Conservation (phyloP, 305 asterid species). For the Fraxinus latifolia region DNA sequence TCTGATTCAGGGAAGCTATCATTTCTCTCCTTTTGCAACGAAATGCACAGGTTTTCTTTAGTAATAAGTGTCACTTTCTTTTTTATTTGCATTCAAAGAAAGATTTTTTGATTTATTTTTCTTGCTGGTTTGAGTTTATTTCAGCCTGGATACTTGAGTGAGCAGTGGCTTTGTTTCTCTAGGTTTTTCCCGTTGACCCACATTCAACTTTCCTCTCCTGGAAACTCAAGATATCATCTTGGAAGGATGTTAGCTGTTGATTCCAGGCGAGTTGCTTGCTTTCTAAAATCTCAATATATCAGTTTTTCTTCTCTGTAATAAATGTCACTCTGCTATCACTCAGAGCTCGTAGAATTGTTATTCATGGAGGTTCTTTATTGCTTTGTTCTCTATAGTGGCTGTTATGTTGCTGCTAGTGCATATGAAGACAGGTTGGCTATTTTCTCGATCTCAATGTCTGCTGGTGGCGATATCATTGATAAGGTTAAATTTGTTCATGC, state of each 20-base stretch:
- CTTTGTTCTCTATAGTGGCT: slow-evolving; percentile 73
- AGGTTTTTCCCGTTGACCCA: slow-evolving; percentile 76
- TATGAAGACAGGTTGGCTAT: slow-evolving; percentile 80
- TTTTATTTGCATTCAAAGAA: neutral
- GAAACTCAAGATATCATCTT: slow-evolving; percentile 72
- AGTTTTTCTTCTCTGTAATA: slow-evolving; percentile 20
- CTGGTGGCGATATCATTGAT: slow-evolving; percentile 65
- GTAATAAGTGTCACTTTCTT: slow-evolving; percentile 13
- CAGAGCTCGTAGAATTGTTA: slow-evolving; percentile 39
- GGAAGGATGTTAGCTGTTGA: slow-evolving; percentile 95
- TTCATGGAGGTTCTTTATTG: slow-evolving; percentile 43
- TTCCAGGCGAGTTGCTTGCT: slow-evolving; percentile 59
- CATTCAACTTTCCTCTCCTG: slow-evolving; percentile 70
- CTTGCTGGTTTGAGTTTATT: slow-evolving; percentile 24
- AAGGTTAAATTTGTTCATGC: slow-evolving; percentile 48
- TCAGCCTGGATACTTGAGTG: slow-evolving; percentile 20
- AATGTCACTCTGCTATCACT: slow-evolving; percentile 34
- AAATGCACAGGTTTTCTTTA: slow-evolving; percentile 79
- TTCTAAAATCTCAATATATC: slow-evolving; percentile 22
- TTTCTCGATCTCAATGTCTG: slow-evolving; percentile 62
- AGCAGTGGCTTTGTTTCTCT: slow-evolving; percentile 23
- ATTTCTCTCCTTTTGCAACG: slow-evolving; percentile 76
- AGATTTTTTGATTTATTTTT: slow-evolving; percentile 13
- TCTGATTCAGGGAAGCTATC: slow-evolving; percentile 98
- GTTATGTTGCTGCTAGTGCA: slow-evolving; percentile 91